Percentiles rank a stretch among this genome's conserved stretches.
These are phyloP conservation scores for Erysimum cheiri DNA, from an alignment of 441 rosid genomes.

Conservation along the genomic window DNA sequence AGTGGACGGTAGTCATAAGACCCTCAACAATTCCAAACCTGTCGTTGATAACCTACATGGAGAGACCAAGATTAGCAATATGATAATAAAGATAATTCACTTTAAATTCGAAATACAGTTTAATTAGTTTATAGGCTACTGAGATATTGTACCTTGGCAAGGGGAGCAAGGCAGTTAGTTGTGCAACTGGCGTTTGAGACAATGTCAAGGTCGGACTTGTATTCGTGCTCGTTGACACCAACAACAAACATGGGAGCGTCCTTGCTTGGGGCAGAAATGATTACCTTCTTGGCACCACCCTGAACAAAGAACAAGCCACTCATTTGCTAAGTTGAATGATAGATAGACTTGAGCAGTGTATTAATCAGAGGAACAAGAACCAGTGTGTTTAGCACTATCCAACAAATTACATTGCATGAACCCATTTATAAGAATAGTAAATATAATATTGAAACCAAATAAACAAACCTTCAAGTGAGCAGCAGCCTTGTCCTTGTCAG, in stretches of 20 bases:
- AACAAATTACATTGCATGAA: neutral
- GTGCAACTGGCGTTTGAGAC: constrained; percentile 96
- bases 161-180: constrained; percentile 90
- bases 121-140: neutral
- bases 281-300: constrained; percentile 94
- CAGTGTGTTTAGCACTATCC: neutral
- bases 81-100: neutral
- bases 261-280: constrained; percentile 87
- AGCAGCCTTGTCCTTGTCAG: constrained; percentile 95
- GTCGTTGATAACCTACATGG: constrained; percentile 56
- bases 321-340: constrained; percentile 3
- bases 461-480: constrained; percentile 84
- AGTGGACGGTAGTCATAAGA: constrained; percentile 72
- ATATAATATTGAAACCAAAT: neutral
- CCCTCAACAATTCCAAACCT: constrained; percentile 68
- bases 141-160: constrained; percentile 66
- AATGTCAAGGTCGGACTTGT: constrained; percentile 65
- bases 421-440: neutral
- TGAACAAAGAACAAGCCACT: constrained; percentile 25
- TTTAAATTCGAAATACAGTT: neutral
- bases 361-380: too few species aligned
- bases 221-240: constrained; percentile 88
- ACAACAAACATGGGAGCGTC: constrained; percentile 96
- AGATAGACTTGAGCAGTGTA: neutral
- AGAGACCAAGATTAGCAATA: neutral